Conservation (phyloP, 495 filamentous ascomycete genomes). For the Penicillium steckii region DNA sequence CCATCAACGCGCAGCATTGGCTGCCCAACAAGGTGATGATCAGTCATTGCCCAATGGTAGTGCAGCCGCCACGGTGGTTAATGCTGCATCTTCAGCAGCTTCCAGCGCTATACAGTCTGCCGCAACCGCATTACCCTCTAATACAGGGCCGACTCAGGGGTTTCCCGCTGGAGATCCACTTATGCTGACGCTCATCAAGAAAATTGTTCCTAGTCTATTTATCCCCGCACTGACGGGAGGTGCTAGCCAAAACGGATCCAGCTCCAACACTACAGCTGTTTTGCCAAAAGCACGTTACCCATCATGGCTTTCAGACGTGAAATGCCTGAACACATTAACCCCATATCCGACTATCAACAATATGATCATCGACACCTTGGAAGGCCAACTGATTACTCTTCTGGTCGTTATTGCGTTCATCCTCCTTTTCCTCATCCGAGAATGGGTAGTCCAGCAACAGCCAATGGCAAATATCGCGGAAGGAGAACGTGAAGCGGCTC, state of each 20-base stretch:
- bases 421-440: slow-evolving; percentile 88
- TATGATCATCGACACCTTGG: slow-evolving; percentile 76
- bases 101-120: slow-evolving; percentile 28
- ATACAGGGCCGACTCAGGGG: slow-evolving; percentile 43
- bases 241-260: slow-evolving; percentile 11
- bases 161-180: slow-evolving; percentile 48
- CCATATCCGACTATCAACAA: slow-evolving; percentile 71
- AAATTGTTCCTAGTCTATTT: slow-evolving; percentile 38
- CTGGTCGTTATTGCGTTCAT: slow-evolving; percentile 91
- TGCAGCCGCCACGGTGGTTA: slow-evolving; percentile 33
- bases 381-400: slow-evolving; percentile 91
- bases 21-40: slow-evolving; percentile 13
- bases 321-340: slow-evolving; percentile 71
- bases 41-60: slow-evolving; percentile 31
- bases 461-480: slow-evolving; percentile 64
- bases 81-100: slow-evolving; percentile 21
- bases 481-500: slow-evolving; percentile 47
- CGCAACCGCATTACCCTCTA: slow-evolving; percentile 20
- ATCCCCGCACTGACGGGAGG: slow-evolving; percentile 37
- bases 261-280: slow-evolving; percentile 22
- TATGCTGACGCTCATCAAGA: slow-evolving; percentile 47
- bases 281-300: slow-evolving; percentile 34
- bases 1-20: slow-evolving; percentile 20
- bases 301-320: slow-evolving; percentile 66
- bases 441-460: slow-evolving; percentile 98